Evolutionary conservation across 495 filamentous ascomycete genomes (phyloP).

Genomic region (Chlorociboria aeruginascens): DNA sequence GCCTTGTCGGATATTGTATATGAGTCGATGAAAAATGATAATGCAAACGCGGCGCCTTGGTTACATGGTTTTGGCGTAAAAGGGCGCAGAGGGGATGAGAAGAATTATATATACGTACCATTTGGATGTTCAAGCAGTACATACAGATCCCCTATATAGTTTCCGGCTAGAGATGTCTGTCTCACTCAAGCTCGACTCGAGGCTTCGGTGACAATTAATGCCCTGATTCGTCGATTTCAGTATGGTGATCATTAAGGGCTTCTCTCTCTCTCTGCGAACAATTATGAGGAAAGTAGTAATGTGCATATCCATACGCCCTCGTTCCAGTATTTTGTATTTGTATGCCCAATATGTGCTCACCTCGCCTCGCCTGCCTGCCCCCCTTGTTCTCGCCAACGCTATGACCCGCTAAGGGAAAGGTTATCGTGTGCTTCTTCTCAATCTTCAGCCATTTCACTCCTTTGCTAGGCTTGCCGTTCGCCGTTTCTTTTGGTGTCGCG

Average conservation of each 20-base stretch:
- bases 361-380: too few species aligned
- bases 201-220: too few species aligned
- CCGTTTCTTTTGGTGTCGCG: neutral
- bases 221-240: too few species aligned
- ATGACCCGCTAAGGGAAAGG: neutral
- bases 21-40: constrained; percentile 17
- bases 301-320: too few species aligned
- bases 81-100: neutral
- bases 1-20: constrained; percentile 8
- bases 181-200: too few species aligned
- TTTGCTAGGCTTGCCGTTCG: neutral
- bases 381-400: too few species aligned
- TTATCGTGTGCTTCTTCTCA: neutral
- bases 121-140: neutral
- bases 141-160: neutral
- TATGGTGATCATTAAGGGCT: too few species aligned
- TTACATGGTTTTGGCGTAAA: constrained; percentile 2
- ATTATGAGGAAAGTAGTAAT: too few species aligned
- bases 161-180: neutral
- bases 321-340: too few species aligned
- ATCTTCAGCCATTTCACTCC: neutral
- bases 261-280: too few species aligned
- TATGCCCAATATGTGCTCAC: too few species aligned
- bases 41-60: constrained; percentile 1
- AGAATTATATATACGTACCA: neutral